Conservation (phyloP, 2,329 filamentous ascomycete species). For the Trichoderma atrobrunneum region DNA sequence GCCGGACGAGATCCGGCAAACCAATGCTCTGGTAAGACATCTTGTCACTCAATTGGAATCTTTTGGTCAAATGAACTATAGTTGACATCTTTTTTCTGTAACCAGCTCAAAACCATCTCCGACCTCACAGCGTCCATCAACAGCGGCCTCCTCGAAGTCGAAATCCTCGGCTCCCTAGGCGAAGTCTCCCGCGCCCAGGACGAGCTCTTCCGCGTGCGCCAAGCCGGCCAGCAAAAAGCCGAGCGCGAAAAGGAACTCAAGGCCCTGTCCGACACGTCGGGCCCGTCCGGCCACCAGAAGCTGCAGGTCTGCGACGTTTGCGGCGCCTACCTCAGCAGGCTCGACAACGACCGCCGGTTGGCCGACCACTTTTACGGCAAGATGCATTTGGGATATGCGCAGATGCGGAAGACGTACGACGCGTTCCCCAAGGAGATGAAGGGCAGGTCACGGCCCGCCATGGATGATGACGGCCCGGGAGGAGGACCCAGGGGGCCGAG, state of each 20-base stretch:
- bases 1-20: conserved; percentile 94
- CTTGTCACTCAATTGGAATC: neutral
- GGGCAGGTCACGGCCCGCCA: conserved; percentile 60
- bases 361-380: conserved; percentile 99
- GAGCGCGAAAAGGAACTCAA: conserved; percentile 87
- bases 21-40: conserved; percentile 67
- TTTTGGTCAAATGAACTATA: neutral
- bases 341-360: conserved; percentile 90
- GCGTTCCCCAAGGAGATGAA: conserved; percentile 84
- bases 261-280: conserved; percentile 83
- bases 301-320: conserved; percentile 98
- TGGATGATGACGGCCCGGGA: conserved; percentile 47
- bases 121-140: conserved; percentile 77
- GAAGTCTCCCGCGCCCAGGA: conserved; percentile 79
- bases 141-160: conserved; percentile 79
- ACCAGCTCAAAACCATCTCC: conserved; percentile 72
- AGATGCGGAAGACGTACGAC: conserved; percentile 94
- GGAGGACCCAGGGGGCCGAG: conserved; percentile 51
- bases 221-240: conserved; percentile 75
- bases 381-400: conserved; percentile 97
- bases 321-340: conserved; percentile 84
- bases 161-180: conserved; percentile 77
- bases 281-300: conserved; percentile 94
- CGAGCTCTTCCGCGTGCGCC: conserved; percentile 82
- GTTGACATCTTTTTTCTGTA: neutral